A percentile compares a stretch with the other conserved stretches of the same genome.
Evolutionary conservation across 768 basidiomycete genomes (phyloP).

Genomic region (Melanogaster broomeanus): DNA sequence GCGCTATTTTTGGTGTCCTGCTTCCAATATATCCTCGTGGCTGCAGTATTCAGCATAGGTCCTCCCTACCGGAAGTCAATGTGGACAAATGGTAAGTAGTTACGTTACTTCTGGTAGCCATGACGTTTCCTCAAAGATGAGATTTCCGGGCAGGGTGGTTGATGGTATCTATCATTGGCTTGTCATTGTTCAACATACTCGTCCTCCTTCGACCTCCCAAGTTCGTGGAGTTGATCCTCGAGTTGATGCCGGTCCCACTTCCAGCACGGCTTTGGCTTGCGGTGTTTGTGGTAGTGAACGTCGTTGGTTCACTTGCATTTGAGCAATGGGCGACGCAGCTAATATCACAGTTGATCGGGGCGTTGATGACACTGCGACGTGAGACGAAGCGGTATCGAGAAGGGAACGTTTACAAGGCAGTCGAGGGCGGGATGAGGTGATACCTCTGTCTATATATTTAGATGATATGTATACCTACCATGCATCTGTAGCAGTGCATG

Average conservation of each 20-base stretch:
- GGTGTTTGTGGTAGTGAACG: conserved; percentile 66
- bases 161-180: conserved; percentile 69
- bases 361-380: conserved; percentile 41
- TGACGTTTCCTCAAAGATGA: neutral
- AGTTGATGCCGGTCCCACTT: conserved; percentile 74
- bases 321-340: conserved; percentile 73
- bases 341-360: conserved; percentile 57
- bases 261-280: conserved; percentile 72
- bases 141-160: conserved; percentile 60
- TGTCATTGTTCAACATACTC: conserved; percentile 74
- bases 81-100: conserved; percentile 84
- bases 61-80: conserved; percentile 95
- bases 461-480: neutral
- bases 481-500: too few relatives aligned
- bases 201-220: conserved; percentile 74
- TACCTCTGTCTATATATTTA: neutral
- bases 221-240: conserved; percentile 60
- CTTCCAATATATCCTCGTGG: conserved; percentile 98
- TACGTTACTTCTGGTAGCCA: neutral
- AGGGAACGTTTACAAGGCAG: conserved; percentile 82
- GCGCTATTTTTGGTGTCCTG: conserved; percentile 91
- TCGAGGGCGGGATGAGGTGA: conserved; percentile 70
- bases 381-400: conserved; percentile 51
- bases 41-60: conserved; percentile 96
- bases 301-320: conserved; percentile 67